A percentile compares a stretch with the other conserved stretches of the same genome.
Conservation (phyloP, 345 rosid genomes). For the Physaria fendleri region DNA sequence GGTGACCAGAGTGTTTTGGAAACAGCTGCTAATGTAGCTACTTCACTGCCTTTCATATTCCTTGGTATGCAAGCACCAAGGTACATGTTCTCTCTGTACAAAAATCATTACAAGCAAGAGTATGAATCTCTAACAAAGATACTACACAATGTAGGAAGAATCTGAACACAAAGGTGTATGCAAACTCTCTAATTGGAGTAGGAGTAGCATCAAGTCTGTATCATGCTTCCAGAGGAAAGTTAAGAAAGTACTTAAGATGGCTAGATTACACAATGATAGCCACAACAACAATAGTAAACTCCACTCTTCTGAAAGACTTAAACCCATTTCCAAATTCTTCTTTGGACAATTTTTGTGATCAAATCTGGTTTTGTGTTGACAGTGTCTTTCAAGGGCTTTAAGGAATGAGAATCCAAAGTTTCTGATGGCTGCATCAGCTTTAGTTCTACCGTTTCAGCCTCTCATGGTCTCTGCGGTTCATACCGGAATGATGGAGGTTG, state of each 20-base stretch:
- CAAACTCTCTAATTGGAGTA: slow-evolving; percentile 91
- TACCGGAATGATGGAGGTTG: slow-evolving; percentile 96
- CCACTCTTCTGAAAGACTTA: background rate
- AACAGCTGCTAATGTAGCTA: slow-evolving; percentile 71
- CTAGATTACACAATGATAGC: slow-evolving; percentile 92
- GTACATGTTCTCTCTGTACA: slow-evolving; percentile 31
- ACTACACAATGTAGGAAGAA: slow-evolving; percentile 48
- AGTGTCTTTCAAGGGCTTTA: slow-evolving; percentile 86
- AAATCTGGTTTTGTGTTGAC: background rate
- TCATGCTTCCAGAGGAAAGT: slow-evolving; percentile 78
- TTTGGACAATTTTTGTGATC: background rate
- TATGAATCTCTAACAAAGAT: too few species aligned
- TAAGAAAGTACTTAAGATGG: slow-evolving; percentile 83
- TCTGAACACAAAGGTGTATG: slow-evolving; percentile 62
- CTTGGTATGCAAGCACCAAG: slow-evolving; percentile 91
- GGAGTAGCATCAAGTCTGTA: slow-evolving; percentile 84
- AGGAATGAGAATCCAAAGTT: slow-evolving; percentile 87
- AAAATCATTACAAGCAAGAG: background rate
- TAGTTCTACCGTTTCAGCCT: slow-evolving; percentile 79
- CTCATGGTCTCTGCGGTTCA: slow-evolving; percentile 90
- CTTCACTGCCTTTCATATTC: slow-evolving; percentile 85
- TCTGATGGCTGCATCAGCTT: slow-evolving; percentile 93
- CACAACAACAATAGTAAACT: slow-evolving; percentile 67
- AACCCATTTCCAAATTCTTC: background rate
- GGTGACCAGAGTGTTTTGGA: slow-evolving; percentile 68